Evolutionary conservation across 2,329 filamentous ascomycete genomes (phyloP).

Genomic region (Pseudocercospora fuligena): DNA sequence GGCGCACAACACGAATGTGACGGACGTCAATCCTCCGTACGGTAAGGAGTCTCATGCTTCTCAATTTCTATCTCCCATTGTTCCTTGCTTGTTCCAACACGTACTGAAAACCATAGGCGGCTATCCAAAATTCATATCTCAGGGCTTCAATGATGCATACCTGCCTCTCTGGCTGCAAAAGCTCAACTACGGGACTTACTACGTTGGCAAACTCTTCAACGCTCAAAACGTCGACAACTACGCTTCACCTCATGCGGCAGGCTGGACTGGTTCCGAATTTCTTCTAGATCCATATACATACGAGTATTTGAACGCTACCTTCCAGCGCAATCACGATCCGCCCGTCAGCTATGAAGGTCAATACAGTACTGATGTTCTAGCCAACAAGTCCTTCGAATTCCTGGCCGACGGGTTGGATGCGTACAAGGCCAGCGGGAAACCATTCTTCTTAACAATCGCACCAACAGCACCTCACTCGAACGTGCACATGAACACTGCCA

Average conservation of each 20-base stretch:
- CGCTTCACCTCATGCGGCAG: conserved; percentile 59
- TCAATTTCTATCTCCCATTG: not conserved
- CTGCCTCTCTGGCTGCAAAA: conserved; percentile 73
- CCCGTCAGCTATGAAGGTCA: conserved; percentile 61
- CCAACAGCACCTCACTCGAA: conserved; percentile 71
- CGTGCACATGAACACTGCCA: conserved; percentile 42
- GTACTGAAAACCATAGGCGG: conserved; percentile 46
- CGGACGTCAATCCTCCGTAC: conserved; percentile 60
- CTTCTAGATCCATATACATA: conserved; percentile 67
- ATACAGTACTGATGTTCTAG: conserved; percentile 64
- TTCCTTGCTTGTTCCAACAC: not conserved
- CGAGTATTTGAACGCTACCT: conserved; percentile 68
- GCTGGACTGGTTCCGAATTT: conserved; percentile 61
- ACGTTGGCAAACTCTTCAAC: conserved; percentile 75
- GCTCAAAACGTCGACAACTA: conserved; percentile 66
- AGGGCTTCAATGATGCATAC: conserved; percentile 70
- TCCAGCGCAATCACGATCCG: conserved; percentile 62
- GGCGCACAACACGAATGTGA: conserved; percentile 74
- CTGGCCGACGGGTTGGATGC: conserved; percentile 63
- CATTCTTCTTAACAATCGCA: conserved; percentile 71
- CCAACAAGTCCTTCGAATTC: conserved; percentile 63
- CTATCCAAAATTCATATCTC: conserved; percentile 68
- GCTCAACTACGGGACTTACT: conserved; percentile 72
- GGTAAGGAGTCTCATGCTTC: conserved; percentile 42
- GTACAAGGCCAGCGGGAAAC: conserved; percentile 42